Conservation (phyloP, 1,139 yeast species). For the Candida tropicalis region DNA sequence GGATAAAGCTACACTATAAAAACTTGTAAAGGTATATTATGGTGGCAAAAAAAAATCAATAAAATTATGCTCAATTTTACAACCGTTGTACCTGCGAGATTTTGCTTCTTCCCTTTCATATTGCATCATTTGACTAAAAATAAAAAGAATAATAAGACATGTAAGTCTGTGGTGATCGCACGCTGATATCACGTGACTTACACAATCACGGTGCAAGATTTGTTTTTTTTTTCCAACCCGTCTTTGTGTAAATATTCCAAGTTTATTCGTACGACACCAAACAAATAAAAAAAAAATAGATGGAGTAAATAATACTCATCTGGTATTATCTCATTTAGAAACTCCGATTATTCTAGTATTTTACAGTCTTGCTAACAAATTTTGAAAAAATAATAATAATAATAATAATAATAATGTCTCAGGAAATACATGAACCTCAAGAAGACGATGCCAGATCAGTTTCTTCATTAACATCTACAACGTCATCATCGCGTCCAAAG, state of each 20-base stretch:
- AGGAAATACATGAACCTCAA: not conserved
- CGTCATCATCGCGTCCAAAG: slow-evolving; percentile 52
- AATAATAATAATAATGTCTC: too few relatives aligned
- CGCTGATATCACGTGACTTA: not conserved
- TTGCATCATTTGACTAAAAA: too few relatives aligned
- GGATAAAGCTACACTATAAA: too few relatives aligned
- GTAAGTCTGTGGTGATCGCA: too few relatives aligned
- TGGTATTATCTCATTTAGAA: not conserved
- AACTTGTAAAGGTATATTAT: too few relatives aligned
- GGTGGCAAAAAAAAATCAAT: too few relatives aligned
- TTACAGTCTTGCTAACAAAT: too few relatives aligned
- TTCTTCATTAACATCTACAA: slow-evolving; percentile 15
- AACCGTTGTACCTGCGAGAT: too few relatives aligned
- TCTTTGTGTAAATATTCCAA: not conserved
- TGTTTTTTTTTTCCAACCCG: not conserved
- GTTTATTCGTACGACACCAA: not conserved
- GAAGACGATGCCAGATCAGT: slow-evolving; percentile 12
- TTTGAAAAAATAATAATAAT: too few relatives aligned
- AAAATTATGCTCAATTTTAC: too few relatives aligned
- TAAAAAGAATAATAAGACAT: too few relatives aligned
- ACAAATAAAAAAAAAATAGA: slow-evolving; percentile 5
- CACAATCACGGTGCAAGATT: not conserved
- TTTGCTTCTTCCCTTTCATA: too few relatives aligned
- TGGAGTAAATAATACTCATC: not conserved
- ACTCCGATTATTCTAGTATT: not conserved